Evolutionary conservation across 108 stramenopile species (phyloP).

Genomic region (Nannochloropsis salina): DNA sequence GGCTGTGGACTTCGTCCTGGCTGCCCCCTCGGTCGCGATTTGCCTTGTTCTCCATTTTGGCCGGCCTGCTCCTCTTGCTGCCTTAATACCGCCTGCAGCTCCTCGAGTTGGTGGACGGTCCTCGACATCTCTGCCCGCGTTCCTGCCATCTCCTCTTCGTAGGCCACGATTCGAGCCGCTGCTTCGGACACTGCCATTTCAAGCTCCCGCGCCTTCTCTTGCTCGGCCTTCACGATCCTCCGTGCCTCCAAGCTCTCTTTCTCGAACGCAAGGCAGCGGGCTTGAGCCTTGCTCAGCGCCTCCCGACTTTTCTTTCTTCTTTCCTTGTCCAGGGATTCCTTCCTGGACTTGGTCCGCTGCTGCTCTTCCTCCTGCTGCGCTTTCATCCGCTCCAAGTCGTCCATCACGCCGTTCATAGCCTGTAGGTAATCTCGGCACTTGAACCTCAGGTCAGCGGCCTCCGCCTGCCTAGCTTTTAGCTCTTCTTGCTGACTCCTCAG

Average conservation of each 20-base stretch:
- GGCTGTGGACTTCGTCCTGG: background rate
- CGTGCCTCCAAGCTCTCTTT: background rate
- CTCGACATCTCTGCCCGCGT: background rate
- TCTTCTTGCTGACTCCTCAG: background rate
- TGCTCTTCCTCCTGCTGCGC: background rate
- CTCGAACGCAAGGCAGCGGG: background rate
- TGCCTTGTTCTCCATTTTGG: background rate
- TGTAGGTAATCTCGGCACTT: background rate
- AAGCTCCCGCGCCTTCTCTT: background rate
- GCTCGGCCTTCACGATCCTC: background rate
- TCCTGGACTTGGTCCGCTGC: background rate
- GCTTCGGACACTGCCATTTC: background rate
- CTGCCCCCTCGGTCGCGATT: background rate
- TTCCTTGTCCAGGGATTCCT: background rate
- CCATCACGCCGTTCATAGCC: constrained; percentile 8
- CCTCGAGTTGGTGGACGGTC: background rate
- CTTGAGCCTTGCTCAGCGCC: background rate
- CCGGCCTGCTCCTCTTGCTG: background rate
- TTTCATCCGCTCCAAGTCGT: background rate
- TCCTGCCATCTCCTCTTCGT: constrained; percentile 6
- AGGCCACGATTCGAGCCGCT: background rate
- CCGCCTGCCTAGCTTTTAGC: background rate
- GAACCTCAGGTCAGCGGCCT: background rate
- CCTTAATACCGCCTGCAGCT: background rate
- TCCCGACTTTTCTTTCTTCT: background rate